Conservation (phyloP, 345 rosid species). For the Angophora floribunda region DNA sequence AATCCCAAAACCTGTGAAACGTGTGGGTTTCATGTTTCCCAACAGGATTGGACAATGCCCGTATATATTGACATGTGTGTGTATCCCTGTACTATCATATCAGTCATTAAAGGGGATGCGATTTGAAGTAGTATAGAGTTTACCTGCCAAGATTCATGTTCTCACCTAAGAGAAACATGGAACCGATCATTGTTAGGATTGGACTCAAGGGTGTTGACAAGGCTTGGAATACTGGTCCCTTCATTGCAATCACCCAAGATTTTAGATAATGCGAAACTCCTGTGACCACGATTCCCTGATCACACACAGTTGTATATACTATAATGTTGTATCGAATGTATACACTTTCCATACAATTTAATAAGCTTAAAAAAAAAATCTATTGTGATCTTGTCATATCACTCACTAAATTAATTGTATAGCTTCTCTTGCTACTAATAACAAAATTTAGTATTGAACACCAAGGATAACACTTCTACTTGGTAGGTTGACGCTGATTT, state of each 20-base stretch:
- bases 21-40: neutral
- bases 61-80: neutral
- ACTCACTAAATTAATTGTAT: neutral
- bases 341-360: neutral
- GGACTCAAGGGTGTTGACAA: slow-evolving; percentile 6
- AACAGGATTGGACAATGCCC: neutral
- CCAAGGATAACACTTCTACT: neutral
- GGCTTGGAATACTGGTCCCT: slow-evolving; percentile 11
- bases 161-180: slow-evolving; percentile 8
- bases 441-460: neutral
- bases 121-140: neutral
- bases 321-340: neutral
- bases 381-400: neutral
- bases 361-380: neutral
- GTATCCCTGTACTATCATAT: neutral
- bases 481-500: neutral
- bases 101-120: neutral
- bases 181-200: slow-evolving; percentile 1
- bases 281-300: slow-evolving; percentile 1
- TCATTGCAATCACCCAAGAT: slow-evolving; percentile 7
- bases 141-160: slow-evolving; percentile 6
- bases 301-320: neutral
- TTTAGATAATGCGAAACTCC: slow-evolving; percentile 6
- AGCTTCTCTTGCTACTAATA: neutral
- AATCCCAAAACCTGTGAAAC: neutral